These are phyloP conservation scores for Linnemannia zychae DNA, from an alignment of 192 early-diverging fungal species.

Conservation along the genomic window DNA sequence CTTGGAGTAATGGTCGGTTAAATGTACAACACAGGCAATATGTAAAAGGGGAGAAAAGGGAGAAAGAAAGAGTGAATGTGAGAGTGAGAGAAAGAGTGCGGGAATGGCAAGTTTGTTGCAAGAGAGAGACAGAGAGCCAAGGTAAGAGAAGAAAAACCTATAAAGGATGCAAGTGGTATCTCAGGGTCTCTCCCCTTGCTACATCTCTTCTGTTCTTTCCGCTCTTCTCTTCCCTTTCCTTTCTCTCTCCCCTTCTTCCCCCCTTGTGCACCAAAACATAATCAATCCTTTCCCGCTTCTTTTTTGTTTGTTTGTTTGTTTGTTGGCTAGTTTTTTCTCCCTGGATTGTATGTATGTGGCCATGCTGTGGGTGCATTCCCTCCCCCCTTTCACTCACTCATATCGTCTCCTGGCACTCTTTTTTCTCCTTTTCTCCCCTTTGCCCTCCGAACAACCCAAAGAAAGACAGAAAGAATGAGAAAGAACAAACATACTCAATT, in stretches of 20 bases:
- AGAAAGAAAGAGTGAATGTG: neutral
- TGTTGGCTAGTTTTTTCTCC: neutral
- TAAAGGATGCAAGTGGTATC: neutral
- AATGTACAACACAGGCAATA: neutral
- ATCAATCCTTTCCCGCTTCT: neutral
- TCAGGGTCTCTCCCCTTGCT: too few relatives aligned
- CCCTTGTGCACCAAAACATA: neutral
- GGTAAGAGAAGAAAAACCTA: neutral
- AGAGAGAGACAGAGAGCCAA: neutral
- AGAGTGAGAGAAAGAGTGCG: neutral
- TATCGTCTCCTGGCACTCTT: neutral
- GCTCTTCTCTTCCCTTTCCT: neutral
- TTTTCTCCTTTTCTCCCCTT: neutral
- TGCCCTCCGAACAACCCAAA: neutral
- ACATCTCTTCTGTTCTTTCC: neutral
- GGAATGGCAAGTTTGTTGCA: too few relatives aligned
- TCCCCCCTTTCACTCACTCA: neutral
- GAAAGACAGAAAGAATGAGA: neutral
- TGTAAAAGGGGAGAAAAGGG: neutral
- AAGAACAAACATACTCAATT: neutral
- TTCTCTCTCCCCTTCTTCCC: neutral
- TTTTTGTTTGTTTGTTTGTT: slow-evolving; percentile 1
- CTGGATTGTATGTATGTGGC: neutral
- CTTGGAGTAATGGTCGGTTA: neutral
- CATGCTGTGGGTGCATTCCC: neutral